Evolutionary conservation across 2,329 filamentous ascomycete genomes (phyloP), one percentile per base, ranked within the genome.

Genomic region (Ophiostoma sp.): DNA sequence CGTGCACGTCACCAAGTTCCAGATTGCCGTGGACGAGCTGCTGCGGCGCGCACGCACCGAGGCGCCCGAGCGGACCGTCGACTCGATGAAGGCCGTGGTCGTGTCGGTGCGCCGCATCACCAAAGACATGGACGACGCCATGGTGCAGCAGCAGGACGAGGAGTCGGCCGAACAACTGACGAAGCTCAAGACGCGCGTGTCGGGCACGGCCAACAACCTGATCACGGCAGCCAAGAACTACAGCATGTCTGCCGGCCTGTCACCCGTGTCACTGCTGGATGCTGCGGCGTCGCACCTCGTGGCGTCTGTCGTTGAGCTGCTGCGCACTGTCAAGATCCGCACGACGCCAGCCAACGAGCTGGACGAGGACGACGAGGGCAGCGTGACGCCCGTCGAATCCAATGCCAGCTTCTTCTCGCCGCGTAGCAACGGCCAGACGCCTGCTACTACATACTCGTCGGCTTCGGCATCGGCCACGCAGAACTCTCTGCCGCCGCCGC

Each of bases 191-290:
- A 86, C 87, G 67, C 90, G 90, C 71, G 90, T 98, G 3, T 96
- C 93, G n/a, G 90, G 90, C 2, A 96, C 94, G 1, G 94, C 95
- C 67, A 98, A 98, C 83, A 95, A 94, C 76, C 84, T 99, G 71
- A 97, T 98, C 76, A 98, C 94, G 2, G 93, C 94, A 1, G 90
- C 92, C 44, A 97, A 96, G 81, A 97, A 97, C 77, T 97, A 95
- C 78, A 90, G 91, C 44, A 86, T 87, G 13, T 89, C 93, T 0
- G 89, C 87, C 27, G 95, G 95, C 39, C 86, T 99, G 41, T 94
- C 93, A 1, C 95, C 95, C 0, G 90, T 99, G n/a, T 96, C 93
- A 6, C 81, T 99, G 3, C 83, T 99, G 31, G 95, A 99, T 78
- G 95, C 94, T 3, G 94, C 95, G 1, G 93, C 94, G 8, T 95